These are phyloP conservation scores for Candida nanaspora DNA, from an alignment of 805 yeast genomes.

Conservation along the genomic window DNA sequence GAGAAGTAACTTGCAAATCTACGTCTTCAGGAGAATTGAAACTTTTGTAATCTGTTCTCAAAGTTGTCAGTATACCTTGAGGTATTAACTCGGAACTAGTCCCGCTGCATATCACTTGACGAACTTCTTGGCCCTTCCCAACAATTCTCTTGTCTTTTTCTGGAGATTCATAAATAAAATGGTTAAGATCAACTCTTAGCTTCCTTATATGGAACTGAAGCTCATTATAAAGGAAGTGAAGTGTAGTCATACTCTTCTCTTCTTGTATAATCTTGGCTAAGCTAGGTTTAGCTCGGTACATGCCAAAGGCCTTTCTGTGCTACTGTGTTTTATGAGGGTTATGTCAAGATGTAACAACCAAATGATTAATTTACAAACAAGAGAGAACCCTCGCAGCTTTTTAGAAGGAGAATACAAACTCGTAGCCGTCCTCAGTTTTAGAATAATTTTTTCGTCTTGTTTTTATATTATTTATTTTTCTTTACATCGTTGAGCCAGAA, in stretches of 20 bases:
- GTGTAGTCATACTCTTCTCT: not conserved
- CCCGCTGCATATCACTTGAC: no score
- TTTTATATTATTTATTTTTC: not conserved
- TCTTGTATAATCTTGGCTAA: not conserved
- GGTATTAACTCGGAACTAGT: no score
- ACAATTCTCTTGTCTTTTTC: not conserved
- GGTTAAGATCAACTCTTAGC: not conserved
- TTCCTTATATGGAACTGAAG: not conserved
- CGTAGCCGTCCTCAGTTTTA: no score
- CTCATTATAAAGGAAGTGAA: slow-evolving; percentile 2
- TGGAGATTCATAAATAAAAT: not conserved
- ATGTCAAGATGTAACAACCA: no score
- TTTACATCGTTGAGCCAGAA: not conserved
- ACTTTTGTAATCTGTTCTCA: not conserved
- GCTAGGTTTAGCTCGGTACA: no score
- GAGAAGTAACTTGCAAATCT: not conserved
- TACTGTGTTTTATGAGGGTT: no score
- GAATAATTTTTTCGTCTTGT: not conserved
- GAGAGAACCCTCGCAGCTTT: no score
- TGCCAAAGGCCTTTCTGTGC: no score
- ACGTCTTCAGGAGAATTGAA: not conserved
- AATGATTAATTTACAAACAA: no score
- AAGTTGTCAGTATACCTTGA: not conserved
- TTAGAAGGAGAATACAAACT: no score
- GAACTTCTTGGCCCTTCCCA: not conserved